Percentiles rank a stretch among this genome's conserved stretches.
These are phyloP conservation scores for Candida sithepensis DNA, from an alignment of 805 yeast genomes.

Conservation along the genomic window DNA sequence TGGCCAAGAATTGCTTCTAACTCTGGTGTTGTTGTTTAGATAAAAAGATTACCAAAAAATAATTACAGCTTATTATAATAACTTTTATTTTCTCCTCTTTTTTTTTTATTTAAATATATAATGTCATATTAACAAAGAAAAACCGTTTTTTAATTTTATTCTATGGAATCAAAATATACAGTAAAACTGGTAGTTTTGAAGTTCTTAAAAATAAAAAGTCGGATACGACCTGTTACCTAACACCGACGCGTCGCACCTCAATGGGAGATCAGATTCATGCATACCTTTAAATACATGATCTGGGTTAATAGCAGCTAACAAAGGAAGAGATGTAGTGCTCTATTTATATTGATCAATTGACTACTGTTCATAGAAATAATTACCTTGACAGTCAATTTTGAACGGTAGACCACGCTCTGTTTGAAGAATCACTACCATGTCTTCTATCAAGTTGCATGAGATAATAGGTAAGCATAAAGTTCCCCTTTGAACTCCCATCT, in stretches of 20 bases:
- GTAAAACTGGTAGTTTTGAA: too few species aligned
- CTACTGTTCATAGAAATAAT: too few species aligned
- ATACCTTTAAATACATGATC: too few species aligned
- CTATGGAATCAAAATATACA: too few species aligned
- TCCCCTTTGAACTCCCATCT: not conserved
- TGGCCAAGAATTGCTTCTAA: conserved; percentile 99
- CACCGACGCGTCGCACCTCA: not conserved
- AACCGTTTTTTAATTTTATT: conserved; percentile 2
- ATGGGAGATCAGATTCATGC: not conserved
- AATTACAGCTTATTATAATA: conserved; percentile 3
- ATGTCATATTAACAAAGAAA: conserved; percentile 25
- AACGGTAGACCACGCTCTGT: too few species aligned
- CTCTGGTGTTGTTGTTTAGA: conserved; percentile 99
- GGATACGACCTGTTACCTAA: not conserved
- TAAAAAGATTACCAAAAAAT: conserved; percentile 1
- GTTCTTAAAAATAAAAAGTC: not conserved
- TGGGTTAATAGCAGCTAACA: too few species aligned
- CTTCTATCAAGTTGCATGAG: not conserved
- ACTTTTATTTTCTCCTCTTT: conserved; percentile 4
- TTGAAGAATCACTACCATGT: not conserved
- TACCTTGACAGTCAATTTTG: too few species aligned
- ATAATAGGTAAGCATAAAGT: not conserved
- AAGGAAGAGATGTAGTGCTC: too few species aligned
- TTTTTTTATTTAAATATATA: conserved; percentile 20
- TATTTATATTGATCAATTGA: too few species aligned